Percentiles rank a stretch among this genome's conserved stretches.
phyloP scores from a whole-genome alignment of 2,329 filamentous ascomycete species.

The Xylariaceae sp. region DNA sequence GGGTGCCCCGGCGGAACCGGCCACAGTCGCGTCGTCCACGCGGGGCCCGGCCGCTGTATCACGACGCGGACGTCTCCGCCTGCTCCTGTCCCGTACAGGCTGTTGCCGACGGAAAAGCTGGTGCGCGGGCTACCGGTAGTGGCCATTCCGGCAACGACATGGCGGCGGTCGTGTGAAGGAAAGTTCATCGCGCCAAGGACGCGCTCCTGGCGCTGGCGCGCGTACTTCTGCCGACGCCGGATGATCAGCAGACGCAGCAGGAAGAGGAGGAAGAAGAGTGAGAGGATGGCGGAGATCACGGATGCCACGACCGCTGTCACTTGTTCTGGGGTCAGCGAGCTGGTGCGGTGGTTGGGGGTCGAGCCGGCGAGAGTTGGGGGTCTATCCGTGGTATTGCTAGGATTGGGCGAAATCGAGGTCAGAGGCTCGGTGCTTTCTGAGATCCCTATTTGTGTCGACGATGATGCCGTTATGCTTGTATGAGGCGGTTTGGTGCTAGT shows the following conservation, averaged over 20 bases:
- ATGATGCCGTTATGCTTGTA: background rate
- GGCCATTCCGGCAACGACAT: conserved; percentile 2
- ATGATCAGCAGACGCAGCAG: background rate
- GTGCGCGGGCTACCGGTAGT: too few relatives aligned
- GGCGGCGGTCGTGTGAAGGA: background rate
- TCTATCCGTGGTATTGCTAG: background rate
- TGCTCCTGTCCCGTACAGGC: conserved; percentile 11
- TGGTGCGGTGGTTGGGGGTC: background rate
- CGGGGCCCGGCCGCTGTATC: conserved; percentile 3
- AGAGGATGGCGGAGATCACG: background rate
- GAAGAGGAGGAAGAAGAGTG: background rate
- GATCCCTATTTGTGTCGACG: background rate
- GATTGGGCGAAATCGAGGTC: too few relatives aligned
- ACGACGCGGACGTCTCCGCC: conserved; percentile 11
- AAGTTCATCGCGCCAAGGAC: background rate
- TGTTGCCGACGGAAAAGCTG: background rate
- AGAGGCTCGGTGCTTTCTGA: too few relatives aligned
- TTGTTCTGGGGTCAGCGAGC: background rate
- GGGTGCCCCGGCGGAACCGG: conserved; percentile 15
- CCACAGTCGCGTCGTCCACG: conserved; percentile 8
- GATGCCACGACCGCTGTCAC: background rate
- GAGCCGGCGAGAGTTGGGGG: background rate
- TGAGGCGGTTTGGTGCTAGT: background rate
- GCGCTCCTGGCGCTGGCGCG: background rate
- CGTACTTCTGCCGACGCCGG: background rate